Conservation (phyloP, 495 filamentous ascomycete genomes). For the Niebla homalea region DNA sequence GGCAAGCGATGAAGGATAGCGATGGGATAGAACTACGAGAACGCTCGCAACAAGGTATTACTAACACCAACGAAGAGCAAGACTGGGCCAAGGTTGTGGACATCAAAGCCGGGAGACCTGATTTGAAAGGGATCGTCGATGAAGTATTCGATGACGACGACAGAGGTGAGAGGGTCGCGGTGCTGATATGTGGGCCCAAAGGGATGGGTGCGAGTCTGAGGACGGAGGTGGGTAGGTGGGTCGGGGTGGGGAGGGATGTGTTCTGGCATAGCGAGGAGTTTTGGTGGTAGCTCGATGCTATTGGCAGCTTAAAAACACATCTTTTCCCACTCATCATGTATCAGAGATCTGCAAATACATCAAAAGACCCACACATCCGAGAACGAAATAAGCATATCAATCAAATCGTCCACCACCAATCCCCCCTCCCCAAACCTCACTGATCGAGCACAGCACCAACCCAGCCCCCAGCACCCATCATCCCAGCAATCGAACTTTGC, state of each 20-base stretch:
- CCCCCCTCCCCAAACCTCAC: too few species aligned
- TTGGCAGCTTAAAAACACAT: too few species aligned
- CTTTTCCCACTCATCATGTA: too few species aligned
- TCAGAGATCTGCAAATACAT: too few species aligned
- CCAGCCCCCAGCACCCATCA: too few species aligned
- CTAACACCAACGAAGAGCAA: neutral
- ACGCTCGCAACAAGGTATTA: neutral
- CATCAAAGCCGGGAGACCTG: conserved; percentile 3
- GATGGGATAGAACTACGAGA: conserved; percentile 14
- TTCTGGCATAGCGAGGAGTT: conserved; percentile 19
- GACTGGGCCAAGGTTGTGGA: neutral
- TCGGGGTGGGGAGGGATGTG: conserved; percentile 12
- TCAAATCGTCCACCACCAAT: too few species aligned
- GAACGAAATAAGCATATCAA: too few species aligned
- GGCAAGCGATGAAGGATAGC: neutral
- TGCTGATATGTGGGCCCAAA: conserved; percentile 15
- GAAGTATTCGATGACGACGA: conserved; percentile 2
- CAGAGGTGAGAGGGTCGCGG: conserved; percentile 6
- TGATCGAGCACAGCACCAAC: too few species aligned
- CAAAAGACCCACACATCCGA: too few species aligned
- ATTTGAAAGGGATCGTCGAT: conserved; percentile 8
- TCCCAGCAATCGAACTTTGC: too few species aligned
- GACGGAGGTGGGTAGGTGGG: conserved; percentile 13
- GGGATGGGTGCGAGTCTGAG: conserved; percentile 15
- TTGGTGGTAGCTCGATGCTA: conserved; percentile 16